phyloP scores from a whole-genome alignment of 495 filamentous ascomycete genomes.

The Daldinia concentrica region DNA sequence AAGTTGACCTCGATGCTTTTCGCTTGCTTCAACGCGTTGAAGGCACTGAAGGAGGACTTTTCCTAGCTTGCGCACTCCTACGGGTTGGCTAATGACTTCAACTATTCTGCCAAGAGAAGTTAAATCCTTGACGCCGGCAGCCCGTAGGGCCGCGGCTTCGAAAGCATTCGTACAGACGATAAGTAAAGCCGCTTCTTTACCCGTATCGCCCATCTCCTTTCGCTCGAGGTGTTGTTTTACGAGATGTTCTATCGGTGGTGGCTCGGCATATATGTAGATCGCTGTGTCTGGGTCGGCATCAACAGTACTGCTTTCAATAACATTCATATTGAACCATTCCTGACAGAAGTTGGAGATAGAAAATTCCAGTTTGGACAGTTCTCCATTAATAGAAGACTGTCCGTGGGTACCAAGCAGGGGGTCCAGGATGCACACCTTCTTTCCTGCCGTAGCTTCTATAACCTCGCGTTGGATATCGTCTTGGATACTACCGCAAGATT shows the following conservation, averaged over 20 bases:
- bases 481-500: slow-evolving; percentile 1
- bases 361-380: slow-evolving; percentile 23
- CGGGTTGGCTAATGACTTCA: slow-evolving; percentile 42
- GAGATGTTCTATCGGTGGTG: slow-evolving; percentile 36
- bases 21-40: slow-evolving; percentile 20
- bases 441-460: slow-evolving; percentile 15
- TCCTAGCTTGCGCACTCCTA: slow-evolving; percentile 37
- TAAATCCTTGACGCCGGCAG: slow-evolving; percentile 33
- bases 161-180: slow-evolving; percentile 42
- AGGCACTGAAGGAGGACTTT: slow-evolving; percentile 32
- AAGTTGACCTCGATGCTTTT: neutral
- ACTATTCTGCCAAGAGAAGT: slow-evolving; percentile 35
- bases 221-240: slow-evolving; percentile 20
- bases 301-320: slow-evolving; percentile 25
- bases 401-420: neutral
- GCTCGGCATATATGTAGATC: slow-evolving; percentile 42
- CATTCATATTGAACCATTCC: slow-evolving; percentile 41
- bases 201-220: slow-evolving; percentile 14
- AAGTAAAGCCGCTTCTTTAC: slow-evolving; percentile 29
- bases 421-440: slow-evolving; percentile 32
- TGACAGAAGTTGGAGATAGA: slow-evolving; percentile 32
- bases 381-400: slow-evolving; percentile 2
- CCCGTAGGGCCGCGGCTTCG: slow-evolving; percentile 36
- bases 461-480: slow-evolving; percentile 16
- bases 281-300: slow-evolving; percentile 25